Evolutionary conservation across 2,329 filamentous ascomycete genomes (phyloP).

Genomic region (Nothophaeocryptopus gaeumannii): DNA sequence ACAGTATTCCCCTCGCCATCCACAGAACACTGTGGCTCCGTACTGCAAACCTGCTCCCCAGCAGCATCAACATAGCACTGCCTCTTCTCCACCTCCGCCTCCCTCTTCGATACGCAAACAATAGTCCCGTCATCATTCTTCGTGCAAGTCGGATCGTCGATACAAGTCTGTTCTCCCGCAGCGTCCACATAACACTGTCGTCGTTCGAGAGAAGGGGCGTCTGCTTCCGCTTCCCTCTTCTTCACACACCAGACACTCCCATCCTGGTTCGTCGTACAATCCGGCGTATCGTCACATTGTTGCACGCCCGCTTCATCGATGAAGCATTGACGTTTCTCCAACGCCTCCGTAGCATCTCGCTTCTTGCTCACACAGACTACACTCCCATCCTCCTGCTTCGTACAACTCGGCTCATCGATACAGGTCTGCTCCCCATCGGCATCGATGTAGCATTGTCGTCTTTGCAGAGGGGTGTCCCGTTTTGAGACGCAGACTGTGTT

Average conservation of each 20-base stretch:
- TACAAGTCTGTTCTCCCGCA: constrained; percentile 11
- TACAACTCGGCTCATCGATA: constrained; percentile 14
- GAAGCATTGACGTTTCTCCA: constrained; percentile 18
- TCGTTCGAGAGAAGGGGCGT: not conserved
- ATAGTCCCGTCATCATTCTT: constrained; percentile 13
- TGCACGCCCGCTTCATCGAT: constrained; percentile 14
- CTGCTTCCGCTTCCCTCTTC: constrained; percentile 1
- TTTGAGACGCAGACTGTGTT: constrained; percentile 12
- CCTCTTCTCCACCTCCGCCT: not conserved
- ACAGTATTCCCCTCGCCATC: not conserved
- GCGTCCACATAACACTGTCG: constrained; percentile 11
- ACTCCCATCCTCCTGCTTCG: constrained; percentile 7
- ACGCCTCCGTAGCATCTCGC: not conserved
- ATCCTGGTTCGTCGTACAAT: constrained; percentile 14
- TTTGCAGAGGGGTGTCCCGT: constrained; percentile 1
- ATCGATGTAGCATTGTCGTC: constrained; percentile 18
- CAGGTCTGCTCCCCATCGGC: constrained; percentile 12
- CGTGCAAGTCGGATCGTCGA: constrained; percentile 11
- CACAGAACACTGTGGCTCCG: constrained; percentile 1
- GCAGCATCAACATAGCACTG: constrained; percentile 1
- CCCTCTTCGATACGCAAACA: constrained; percentile 7
- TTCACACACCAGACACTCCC: constrained; percentile 10
- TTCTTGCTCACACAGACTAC: constrained; percentile 9
- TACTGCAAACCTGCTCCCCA: constrained; percentile 4
- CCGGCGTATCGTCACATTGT: constrained; percentile 14